These are phyloP conservation scores for Eucalyptus coolabah DNA, from an alignment of 345 rosid genomes.

Conservation along the genomic window DNA sequence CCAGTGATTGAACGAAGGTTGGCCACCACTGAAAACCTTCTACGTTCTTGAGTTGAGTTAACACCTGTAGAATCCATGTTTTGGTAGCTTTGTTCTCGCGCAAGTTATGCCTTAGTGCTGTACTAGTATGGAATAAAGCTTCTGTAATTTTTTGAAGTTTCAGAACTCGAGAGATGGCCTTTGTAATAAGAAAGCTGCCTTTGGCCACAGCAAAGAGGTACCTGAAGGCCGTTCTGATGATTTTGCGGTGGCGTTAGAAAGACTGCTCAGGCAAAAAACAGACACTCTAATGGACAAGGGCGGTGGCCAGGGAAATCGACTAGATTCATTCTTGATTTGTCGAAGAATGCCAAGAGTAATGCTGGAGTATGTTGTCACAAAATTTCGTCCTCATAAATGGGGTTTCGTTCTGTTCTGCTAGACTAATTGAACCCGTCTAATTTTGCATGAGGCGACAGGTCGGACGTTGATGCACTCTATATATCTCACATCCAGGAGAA, in stretches of 20 bases:
- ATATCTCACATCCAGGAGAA: slow-evolving; percentile 19
- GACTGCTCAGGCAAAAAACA: slow-evolving; percentile 59
- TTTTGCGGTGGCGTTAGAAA: slow-evolving; percentile 64
- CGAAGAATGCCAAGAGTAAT: slow-evolving; percentile 33
- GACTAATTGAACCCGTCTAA: not conserved
- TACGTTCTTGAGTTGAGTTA: not conserved
- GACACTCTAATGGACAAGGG: slow-evolving; percentile 66
- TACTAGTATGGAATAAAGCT: not conserved
- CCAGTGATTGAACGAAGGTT: not conserved
- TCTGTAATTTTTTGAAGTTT: not conserved
- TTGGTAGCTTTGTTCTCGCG: not conserved
- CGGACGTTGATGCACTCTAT: slow-evolving; percentile 23
- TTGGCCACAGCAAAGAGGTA: slow-evolving; percentile 55
- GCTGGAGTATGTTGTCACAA: slow-evolving; percentile 8
- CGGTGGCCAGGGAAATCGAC: slow-evolving; percentile 47
- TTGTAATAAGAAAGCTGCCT: slow-evolving; percentile 40
- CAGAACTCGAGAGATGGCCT: slow-evolving; percentile 70
- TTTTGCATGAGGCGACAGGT: slow-evolving; percentile 13
- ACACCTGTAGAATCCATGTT: not conserved
- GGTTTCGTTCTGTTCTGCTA: not conserved
- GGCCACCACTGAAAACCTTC: not conserved
- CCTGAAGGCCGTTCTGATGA: slow-evolving; percentile 62
- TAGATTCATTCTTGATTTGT: slow-evolving; percentile 19
- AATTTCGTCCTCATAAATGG: not conserved
- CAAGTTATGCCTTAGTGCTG: not conserved